These are phyloP conservation scores for Ophiosphaerella narmari DNA, from an alignment of 2,329 filamentous ascomycete genomes.

Conservation along the genomic window DNA sequence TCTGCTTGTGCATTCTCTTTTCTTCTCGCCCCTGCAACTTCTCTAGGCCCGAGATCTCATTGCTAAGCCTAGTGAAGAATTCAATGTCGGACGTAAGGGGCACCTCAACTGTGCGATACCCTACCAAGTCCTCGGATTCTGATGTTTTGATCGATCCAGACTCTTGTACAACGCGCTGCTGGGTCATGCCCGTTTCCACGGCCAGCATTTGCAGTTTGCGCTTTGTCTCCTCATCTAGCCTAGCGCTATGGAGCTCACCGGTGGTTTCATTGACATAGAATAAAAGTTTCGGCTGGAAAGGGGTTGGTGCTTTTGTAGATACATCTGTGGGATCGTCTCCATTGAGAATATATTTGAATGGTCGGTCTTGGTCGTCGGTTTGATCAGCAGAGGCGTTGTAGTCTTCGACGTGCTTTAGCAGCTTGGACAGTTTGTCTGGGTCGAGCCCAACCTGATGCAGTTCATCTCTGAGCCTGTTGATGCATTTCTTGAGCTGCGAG, in stretches of 20 bases:
- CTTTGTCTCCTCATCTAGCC: slow-evolving; percentile 67
- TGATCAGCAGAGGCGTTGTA: slow-evolving; percentile 35
- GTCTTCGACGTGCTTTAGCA: slow-evolving; percentile 57
- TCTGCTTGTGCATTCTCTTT: slow-evolving; percentile 64
- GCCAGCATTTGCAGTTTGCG: slow-evolving; percentile 66
- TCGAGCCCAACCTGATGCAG: slow-evolving; percentile 73
- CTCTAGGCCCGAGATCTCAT: slow-evolving; percentile 72
- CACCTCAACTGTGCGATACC: slow-evolving; percentile 65
- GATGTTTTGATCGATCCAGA: slow-evolving; percentile 14
- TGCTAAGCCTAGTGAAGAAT: slow-evolving; percentile 78
- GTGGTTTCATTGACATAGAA: slow-evolving; percentile 70
- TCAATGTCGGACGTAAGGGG: slow-evolving; percentile 76
- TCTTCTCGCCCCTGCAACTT: slow-evolving; percentile 70
- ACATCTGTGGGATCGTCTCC: slow-evolving; percentile 10
- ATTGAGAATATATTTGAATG: slow-evolving; percentile 45
- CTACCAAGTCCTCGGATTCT: slow-evolving; percentile 12
- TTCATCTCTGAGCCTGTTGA: slow-evolving; percentile 78
- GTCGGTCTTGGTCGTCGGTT: slow-evolving; percentile 33
- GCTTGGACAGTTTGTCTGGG: slow-evolving; percentile 67
- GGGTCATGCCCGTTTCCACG: slow-evolving; percentile 50
- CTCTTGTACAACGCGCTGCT: slow-evolving; percentile 42
- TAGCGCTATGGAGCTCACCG: slow-evolving; percentile 70
- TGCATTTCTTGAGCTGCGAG: slow-evolving; percentile 83
- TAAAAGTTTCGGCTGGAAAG: slow-evolving; percentile 69
- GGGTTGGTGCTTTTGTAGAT: slow-evolving; percentile 19